phyloP scores from a whole-genome alignment of 2,329 filamentous ascomycete genomes.

The Colletotrichum godetiae region DNA sequence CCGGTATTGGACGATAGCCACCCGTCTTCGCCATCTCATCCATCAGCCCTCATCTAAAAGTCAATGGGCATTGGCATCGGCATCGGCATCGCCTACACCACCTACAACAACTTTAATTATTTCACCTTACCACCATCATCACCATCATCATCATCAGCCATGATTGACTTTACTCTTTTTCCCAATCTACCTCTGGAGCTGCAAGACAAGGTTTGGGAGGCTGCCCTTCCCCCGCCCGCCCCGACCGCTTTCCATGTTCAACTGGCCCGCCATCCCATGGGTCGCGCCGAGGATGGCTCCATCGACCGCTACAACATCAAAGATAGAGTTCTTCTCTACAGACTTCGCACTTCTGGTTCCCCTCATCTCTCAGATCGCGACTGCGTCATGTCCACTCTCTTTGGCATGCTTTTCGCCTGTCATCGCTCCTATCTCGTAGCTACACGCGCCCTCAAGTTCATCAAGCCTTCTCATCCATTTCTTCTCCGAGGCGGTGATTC shows the following conservation, averaged over 20 bases:
- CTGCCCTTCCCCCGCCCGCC: not conserved
- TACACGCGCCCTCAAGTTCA: not conserved
- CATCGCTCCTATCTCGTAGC: slow-evolving; percentile 10
- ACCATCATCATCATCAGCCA: not conserved
- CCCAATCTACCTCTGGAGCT: slow-evolving; percentile 1
- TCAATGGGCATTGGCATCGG: not conserved
- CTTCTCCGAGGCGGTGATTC: not conserved
- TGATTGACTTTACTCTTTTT: not conserved
- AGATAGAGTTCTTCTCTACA: slow-evolving; percentile 9
- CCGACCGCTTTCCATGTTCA: slow-evolving; percentile 4
- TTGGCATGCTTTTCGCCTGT: slow-evolving; percentile 4
- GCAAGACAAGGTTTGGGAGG: slow-evolving; percentile 15
- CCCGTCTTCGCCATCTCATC: not conserved
- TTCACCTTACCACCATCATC: not conserved
- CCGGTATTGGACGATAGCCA: not conserved
- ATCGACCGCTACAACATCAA: slow-evolving; percentile 9
- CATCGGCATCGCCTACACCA: not conserved
- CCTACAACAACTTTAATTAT: not conserved
- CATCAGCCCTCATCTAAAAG: not conserved
- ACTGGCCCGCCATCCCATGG: slow-evolving; percentile 10
- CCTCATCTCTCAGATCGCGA: not conserved
- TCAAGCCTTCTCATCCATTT: not conserved
- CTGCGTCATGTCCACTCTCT: slow-evolving; percentile 13
- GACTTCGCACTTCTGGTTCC: not conserved
- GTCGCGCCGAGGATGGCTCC: slow-evolving; percentile 17